phyloP scores from a whole-genome alignment of 1,139 yeast species.

The Geotrichum bryndzae region DNA sequence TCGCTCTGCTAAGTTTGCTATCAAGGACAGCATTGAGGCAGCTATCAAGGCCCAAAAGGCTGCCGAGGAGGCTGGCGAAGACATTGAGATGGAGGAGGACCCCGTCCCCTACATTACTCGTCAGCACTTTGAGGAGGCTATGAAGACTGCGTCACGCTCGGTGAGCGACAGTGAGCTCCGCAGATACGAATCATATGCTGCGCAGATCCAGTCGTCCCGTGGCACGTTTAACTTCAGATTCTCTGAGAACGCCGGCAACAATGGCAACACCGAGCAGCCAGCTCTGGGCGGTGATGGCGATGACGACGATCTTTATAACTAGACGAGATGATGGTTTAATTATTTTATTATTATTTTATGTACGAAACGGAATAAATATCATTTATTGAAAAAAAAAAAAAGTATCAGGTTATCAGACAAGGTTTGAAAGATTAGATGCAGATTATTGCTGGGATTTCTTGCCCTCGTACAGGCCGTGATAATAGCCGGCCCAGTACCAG shows the following conservation, averaged over 20 bases:
- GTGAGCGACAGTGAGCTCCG: constrained; percentile 96
- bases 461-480: constrained; percentile 29
- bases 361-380: not conserved
- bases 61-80: constrained; percentile 50
- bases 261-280: constrained; percentile 51
- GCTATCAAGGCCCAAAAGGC: constrained; percentile 43
- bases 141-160: constrained; percentile 97
- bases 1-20: constrained; percentile 97
- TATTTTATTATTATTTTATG: not conserved
- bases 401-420: not conserved
- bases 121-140: constrained; percentile 95
- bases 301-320: constrained; percentile 91
- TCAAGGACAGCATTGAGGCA: constrained; percentile 95
- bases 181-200: constrained; percentile 98
- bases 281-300: constrained; percentile 73
- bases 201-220: constrained; percentile 91
- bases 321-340: constrained; percentile 20
- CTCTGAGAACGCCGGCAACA: constrained; percentile 34
- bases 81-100: constrained; percentile 63
- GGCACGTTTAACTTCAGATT: constrained; percentile 54
- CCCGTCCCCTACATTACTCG: constrained; percentile 94
- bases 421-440: too few relatives aligned
- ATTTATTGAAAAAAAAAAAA: not conserved
- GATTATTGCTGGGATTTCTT: not conserved
- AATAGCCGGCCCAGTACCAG: constrained; percentile 35